Conservation (phyloP, 2,329 filamentous ascomycete genomes). For the Ilyonectria robusta region DNA sequence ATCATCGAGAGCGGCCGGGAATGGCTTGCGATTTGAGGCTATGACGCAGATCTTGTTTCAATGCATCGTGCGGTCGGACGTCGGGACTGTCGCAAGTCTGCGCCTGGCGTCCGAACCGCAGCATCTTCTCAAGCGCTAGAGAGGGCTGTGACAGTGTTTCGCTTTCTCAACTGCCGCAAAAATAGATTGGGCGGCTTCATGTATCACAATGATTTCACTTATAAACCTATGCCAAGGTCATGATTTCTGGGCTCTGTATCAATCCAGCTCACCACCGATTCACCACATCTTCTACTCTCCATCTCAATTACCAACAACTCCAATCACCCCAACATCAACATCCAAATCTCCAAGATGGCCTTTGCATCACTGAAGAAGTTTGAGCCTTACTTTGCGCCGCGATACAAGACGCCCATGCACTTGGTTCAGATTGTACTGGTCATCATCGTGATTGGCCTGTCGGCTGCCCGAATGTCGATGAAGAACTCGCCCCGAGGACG, state of each 20-base stretch:
- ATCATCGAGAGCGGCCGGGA: not conserved
- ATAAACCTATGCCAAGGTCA: constrained; percentile 11
- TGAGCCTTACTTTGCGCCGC: constrained; percentile 17
- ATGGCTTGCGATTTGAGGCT: not conserved
- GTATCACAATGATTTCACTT: not conserved
- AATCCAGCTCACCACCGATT: not conserved
- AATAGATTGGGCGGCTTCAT: not conserved
- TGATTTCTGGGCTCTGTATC: not conserved
- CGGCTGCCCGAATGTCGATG: constrained; percentile 32
- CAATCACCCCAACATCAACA: not conserved
- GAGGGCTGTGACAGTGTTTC: constrained; percentile 6
- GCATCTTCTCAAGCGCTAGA: not conserved
- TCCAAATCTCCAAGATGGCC: constrained; percentile 1
- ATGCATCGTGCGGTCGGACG: not conserved
- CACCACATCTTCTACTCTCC: not conserved
- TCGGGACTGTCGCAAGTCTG: not conserved
- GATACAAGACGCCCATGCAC: constrained; percentile 23
- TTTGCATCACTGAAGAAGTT: constrained; percentile 7
- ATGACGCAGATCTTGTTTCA: constrained; percentile 1
- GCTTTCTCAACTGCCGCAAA: not conserved
- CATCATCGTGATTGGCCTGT: constrained; percentile 29
- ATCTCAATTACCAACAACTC: not conserved
- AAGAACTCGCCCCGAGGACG: constrained; percentile 33
- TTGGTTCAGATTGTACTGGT: constrained; percentile 12
- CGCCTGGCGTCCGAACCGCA: not conserved